Conservation (phyloP, 441 rosid species). For the Erodium trifolium region DNA sequence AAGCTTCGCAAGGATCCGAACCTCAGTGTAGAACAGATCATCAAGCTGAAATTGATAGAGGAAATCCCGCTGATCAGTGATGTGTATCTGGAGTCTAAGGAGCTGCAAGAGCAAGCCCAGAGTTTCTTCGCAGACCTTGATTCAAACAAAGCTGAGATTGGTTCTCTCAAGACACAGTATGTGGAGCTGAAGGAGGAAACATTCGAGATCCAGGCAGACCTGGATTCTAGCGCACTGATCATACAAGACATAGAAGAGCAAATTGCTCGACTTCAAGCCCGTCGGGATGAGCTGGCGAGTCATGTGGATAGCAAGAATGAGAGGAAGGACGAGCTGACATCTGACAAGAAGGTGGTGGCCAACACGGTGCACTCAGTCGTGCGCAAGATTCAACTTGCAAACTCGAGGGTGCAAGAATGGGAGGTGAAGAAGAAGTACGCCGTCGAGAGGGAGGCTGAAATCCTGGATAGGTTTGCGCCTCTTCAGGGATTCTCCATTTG, state of each 20-base stretch:
- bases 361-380: conserved; percentile 42
- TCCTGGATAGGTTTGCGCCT: conserved; percentile 46
- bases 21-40: conserved; percentile 52
- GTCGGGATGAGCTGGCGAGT: conserved; percentile 32
- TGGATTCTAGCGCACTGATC: conserved; percentile 32
- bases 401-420: conserved; percentile 45
- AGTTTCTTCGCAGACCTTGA: conserved; percentile 40
- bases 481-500: conserved; percentile 44
- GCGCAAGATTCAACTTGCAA: conserved; percentile 49
- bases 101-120: conserved; percentile 40
- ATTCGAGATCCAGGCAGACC: conserved; percentile 41
- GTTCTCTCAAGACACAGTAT: conserved; percentile 47
- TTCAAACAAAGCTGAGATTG: conserved; percentile 47
- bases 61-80: conserved; percentile 57
- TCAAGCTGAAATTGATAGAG: conserved; percentile 55
- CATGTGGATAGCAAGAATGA: conserved; percentile 36
- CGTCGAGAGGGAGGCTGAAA: conserved; percentile 42
- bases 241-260: conserved; percentile 54
- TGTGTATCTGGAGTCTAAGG: conserved; percentile 50
- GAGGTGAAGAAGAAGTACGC: conserved; percentile 48
- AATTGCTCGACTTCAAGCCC: conserved; percentile 47
- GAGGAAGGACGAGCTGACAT: conserved; percentile 33
- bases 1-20: conserved; percentile 46
- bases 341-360: conserved; percentile 48
- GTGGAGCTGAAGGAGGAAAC: conserved; percentile 46